Conservation (phyloP, 345 rosid species). For the Atalantia buxifolia region DNA sequence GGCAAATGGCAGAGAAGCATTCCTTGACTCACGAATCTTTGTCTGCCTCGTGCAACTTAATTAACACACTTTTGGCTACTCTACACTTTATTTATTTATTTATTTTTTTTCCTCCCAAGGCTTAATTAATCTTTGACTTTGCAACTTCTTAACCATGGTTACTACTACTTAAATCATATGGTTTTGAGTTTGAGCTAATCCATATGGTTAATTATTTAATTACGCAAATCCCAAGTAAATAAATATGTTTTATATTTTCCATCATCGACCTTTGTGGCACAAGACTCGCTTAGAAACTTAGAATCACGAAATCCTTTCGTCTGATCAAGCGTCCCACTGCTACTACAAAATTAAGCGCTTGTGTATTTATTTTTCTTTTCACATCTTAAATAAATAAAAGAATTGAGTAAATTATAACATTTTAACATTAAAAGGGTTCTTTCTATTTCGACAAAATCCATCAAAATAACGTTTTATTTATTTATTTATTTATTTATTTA, state of each 20-base stretch:
- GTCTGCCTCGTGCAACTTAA: slow-evolving; percentile 67
- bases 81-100: background rate
- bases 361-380: no score
- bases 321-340: no score
- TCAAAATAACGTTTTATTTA: no score
- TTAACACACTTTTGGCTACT: slow-evolving; percentile 9
- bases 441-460: no score
- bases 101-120: background rate
- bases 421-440: no score
- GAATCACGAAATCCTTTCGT: no score
- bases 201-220: background rate
- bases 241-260: background rate
- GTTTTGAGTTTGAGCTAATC: background rate
- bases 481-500: no score
- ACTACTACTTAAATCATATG: background rate
- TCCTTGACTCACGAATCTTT: slow-evolving; percentile 88
- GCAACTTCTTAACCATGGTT: slow-evolving; percentile 12
- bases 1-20: slow-evolving; percentile 3
- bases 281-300: background rate
- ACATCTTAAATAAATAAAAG: no score
- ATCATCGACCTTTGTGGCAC: slow-evolving; percentile 30
- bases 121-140: slow-evolving; percentile 18
- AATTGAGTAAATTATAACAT: no score
- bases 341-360: no score
- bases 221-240: slow-evolving; percentile 35